These are phyloP conservation scores for Serendipita sp. DNA, from an alignment of 768 basidiomycete genomes.

Conservation along the genomic window DNA sequence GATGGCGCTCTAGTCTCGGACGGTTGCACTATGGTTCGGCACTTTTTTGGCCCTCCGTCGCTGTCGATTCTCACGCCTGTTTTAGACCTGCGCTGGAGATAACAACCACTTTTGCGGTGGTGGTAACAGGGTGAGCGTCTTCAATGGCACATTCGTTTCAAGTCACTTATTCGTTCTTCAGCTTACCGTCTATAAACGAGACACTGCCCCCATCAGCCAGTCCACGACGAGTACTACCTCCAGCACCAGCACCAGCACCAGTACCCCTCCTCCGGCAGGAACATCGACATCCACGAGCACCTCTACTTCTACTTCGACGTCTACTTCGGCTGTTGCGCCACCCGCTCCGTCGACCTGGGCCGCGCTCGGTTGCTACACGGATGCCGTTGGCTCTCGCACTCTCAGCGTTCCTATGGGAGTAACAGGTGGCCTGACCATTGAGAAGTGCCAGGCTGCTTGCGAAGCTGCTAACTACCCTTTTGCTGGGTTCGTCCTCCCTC, in stretches of 20 bases:
- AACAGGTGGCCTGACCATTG: neutral
- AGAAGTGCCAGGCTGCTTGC: constrained; percentile 1
- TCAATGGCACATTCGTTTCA: neutral
- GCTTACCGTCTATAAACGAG: neutral
- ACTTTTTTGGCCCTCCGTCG: neutral
- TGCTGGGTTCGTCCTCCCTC: neutral
- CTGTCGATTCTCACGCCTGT: neutral
- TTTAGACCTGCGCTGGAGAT: constrained; percentile 25
- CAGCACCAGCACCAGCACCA: neutral
- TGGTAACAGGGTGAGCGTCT: constrained; percentile 1
- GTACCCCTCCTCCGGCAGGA: too few species aligned
- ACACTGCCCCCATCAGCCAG: neutral
- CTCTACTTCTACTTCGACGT: neutral
- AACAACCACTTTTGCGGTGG: neutral
- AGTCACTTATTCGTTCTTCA: neutral
- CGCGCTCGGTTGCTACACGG: neutral
- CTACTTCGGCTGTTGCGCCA: neutral
- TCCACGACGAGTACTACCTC: neutral
- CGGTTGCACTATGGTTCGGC: constrained; percentile 41
- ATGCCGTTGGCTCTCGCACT: neutral
- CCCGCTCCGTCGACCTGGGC: neutral
- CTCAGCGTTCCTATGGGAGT: neutral
- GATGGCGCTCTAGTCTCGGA: constrained; percentile 30
- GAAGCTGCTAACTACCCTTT: neutral
- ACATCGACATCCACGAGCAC: neutral